Evolutionary conservation across 129 eudicot species (phyloP).

Genomic region (Dittrichia graveolens): DNA sequence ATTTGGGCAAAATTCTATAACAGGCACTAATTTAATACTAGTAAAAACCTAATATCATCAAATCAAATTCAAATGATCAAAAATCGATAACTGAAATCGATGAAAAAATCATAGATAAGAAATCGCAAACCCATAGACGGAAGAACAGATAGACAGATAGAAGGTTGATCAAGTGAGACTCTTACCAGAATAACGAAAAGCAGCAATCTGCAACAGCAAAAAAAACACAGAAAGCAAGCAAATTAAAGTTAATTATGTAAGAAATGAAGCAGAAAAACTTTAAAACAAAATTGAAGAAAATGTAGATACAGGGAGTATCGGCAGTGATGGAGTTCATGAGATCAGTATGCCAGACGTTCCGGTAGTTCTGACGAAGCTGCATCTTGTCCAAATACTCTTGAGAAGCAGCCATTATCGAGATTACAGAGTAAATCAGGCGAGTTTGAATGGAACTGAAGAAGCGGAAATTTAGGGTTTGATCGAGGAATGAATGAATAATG

Average conservation of each 20-base stretch:
- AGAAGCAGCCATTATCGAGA: conserved; percentile 25
- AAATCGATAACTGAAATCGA: neutral
- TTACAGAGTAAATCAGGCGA: neutral
- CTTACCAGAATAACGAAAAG: conserved; percentile 43
- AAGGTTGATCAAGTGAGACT: neutral
- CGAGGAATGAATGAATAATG: neutral
- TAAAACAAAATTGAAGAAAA: neutral
- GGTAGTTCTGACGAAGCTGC: conserved; percentile 45
- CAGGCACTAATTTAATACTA: neutral
- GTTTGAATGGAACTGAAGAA: conserved; percentile 12
- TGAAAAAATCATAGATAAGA: neutral
- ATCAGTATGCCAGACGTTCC: conserved; percentile 50
- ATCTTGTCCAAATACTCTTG: conserved; percentile 43
- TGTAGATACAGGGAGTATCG: conserved; percentile 46
- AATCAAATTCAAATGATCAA: neutral
- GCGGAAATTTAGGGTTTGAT: conserved; percentile 18
- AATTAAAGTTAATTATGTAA: neutral
- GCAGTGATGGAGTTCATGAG: conserved; percentile 40
- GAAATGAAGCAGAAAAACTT: neutral
- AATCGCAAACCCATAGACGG: neutral
- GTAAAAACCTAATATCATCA: neutral
- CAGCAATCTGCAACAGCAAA: conserved; percentile 35
- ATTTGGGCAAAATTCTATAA: neutral
- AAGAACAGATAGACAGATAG: too few species aligned
- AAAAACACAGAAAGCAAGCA: neutral